A percentile compares a stretch with the other conserved stretches of the same genome.
Evolutionary conservation across 805 yeast genomes (phyloP).

Genomic region (Zygotorulaspora danielsina): DNA sequence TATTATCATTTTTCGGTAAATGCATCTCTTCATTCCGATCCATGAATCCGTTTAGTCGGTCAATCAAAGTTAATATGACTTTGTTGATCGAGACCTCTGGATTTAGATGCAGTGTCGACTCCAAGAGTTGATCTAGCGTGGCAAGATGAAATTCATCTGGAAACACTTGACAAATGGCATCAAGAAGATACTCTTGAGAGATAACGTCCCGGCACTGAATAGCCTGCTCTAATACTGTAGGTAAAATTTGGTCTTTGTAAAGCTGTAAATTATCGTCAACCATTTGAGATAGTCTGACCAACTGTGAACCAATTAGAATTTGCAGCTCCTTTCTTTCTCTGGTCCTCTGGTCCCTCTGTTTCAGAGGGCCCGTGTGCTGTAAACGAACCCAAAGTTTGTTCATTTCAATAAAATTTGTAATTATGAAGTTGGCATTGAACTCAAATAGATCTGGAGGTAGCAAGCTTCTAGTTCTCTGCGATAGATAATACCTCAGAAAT

Average conservation of each 20-base stretch:
- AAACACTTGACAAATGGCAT: conserved; percentile 88
- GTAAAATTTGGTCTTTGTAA: conserved; percentile 54
- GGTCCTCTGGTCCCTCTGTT: conserved; percentile 68
- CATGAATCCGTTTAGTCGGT: conserved; percentile 45
- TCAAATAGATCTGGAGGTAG: conserved; percentile 30
- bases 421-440: conserved; percentile 59
- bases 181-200: conserved; percentile 89
- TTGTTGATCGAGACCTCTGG: conserved; percentile 67
- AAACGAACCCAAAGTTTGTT: conserved; percentile 95
- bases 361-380: conserved; percentile 91
- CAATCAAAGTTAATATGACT: conserved; percentile 65
- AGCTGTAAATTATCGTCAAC: conserved; percentile 61
- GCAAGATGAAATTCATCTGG: conserved; percentile 86
- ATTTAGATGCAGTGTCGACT: conserved; percentile 60
- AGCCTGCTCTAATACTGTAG: conserved; percentile 80
- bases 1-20: conserved; percentile 12
- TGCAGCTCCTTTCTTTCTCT: conserved; percentile 84
- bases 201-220: conserved; percentile 86
- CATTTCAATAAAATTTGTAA: conserved; percentile 92
- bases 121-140: conserved; percentile 64
- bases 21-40: conserved; percentile 16
- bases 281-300: conserved; percentile 82
- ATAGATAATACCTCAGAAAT: conserved; percentile 81
- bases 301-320: conserved; percentile 86
- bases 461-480: conserved; percentile 66